Evolutionary conservation across 2,329 filamentous ascomycete genomes (phyloP).

Genomic region (Xylaria multiplex): DNA sequence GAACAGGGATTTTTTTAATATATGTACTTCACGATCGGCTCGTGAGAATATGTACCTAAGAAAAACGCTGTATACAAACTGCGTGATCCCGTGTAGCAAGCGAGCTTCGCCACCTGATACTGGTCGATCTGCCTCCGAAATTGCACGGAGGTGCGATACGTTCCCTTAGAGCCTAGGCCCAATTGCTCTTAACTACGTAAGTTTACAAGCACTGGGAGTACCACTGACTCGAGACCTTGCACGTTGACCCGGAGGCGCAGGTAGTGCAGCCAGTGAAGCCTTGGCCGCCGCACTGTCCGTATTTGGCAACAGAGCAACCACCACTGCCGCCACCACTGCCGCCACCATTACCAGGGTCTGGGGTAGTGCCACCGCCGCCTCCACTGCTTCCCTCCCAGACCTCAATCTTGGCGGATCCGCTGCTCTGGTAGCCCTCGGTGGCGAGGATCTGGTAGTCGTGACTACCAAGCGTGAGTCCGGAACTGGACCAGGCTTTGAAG

Average conservation of each 20-base stretch:
- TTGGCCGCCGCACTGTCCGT: constrained; percentile 31
- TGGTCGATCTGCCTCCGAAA: too few relatives aligned
- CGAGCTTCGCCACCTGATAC: too few relatives aligned
- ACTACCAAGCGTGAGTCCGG: constrained; percentile 45
- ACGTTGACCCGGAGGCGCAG: constrained; percentile 31
- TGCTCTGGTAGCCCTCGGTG: constrained; percentile 51
- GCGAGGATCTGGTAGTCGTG: constrained; percentile 51
- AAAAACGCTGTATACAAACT: constrained; percentile 4
- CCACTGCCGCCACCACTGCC: not conserved
- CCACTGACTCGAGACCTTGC: constrained; percentile 24
- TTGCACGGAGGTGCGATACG: too few relatives aligned
- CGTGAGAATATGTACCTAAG: constrained; percentile 22
- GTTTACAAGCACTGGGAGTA: constrained; percentile 35
- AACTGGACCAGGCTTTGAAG: constrained; percentile 47
- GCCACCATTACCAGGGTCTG: not conserved
- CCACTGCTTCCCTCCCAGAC: constrained; percentile 18
- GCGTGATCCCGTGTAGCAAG: too few relatives aligned
- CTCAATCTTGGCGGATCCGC: constrained; percentile 35
- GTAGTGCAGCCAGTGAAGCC: constrained; percentile 28
- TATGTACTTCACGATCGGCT: constrained; percentile 18
- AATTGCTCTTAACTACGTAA: too few relatives aligned
- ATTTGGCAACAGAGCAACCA: constrained; percentile 32
- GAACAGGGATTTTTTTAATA: not conserved
- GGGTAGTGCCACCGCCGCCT: not conserved
- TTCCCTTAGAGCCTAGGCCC: too few relatives aligned